Base-by-base conservation (phyloP, 805 yeast species). In the Jamesozyma lodderae region DNA sequence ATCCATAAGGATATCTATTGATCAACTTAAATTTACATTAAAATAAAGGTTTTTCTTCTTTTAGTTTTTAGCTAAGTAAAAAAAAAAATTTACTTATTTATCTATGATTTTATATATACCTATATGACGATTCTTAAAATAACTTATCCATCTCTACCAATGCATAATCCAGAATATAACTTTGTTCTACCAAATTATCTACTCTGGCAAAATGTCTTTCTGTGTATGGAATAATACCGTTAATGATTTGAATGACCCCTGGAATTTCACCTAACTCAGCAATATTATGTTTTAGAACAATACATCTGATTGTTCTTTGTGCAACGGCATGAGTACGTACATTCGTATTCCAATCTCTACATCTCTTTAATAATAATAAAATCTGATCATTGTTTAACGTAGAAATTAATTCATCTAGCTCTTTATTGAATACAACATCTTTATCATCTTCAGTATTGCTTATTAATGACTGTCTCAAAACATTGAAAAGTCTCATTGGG, bases 341-440 rank as follows among this genome's bases (percentile, higher is more conserved):
- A 59, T 86, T 90, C 32, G 94, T 80, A 58, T 92, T 92, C 99
- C 99, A 92, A 55, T 86, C 95, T 50, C 96, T 75, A 16, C 88
- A 69, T 51, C 94, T 78, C 52, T 75, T 74, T 58, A 92, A 72
- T 18, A 92, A 59, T 10, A 66, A 55, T 30, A 70, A 49, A 18
- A 88, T 60, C 51, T 81, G 83, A 1, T 76, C 81, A 24, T 73
- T 65, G 19, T 66, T 72, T 39, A 92, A 68, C 10, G 60, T 57
- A 4, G 70, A 64, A 30, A 92, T 72, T 9, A 80, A 73, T 13
- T 66, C 56, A 49, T 87, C 96, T 33, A 92, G 70, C 33, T 71
- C 75, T 29, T 54, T 53, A 41, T 67, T 67, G 31, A 59, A 49
- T 1, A 63, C 47, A 22, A 48, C 31, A 18, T 32, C 33, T 10